These are phyloP conservation scores for Salvia splendens DNA, from an alignment of 257 asterid genomes.

Conservation along the genomic window DNA sequence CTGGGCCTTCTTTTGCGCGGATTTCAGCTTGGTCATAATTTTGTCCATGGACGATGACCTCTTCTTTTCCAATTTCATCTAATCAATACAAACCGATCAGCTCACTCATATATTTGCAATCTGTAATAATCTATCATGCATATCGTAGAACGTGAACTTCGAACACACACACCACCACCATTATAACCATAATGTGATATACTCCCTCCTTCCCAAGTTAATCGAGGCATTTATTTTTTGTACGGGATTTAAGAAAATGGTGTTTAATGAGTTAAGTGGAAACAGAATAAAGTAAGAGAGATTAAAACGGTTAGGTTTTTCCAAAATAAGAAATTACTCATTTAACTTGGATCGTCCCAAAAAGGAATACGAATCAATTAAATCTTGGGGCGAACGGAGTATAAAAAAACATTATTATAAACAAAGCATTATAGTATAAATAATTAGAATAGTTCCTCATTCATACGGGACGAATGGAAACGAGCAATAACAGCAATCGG, in stretches of 20 bases:
- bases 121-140: neutral
- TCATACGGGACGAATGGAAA: neutral
- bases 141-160: neutral
- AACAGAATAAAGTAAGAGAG: no score
- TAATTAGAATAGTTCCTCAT: neutral
- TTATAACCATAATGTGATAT: neutral
- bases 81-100: constrained; percentile 30
- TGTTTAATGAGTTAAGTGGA: no score
- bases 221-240: no score
- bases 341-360: no score
- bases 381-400: no score
- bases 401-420: no score
- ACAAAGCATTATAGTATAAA: no score
- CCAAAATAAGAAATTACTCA: no score
- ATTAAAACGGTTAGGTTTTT: no score
- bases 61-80: constrained; percentile 97
- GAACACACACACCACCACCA: neutral
- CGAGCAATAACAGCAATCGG: neutral
- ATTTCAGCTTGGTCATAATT: constrained; percentile 80
- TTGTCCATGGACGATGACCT: constrained; percentile 93
- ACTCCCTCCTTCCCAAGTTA: no score
- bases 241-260: no score
- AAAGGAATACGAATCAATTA: no score
- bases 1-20: constrained; percentile 91
- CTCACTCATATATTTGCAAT: neutral